Conservation (phyloP, 768 basidiomycete species). For the Galerina sulciceps region DNA sequence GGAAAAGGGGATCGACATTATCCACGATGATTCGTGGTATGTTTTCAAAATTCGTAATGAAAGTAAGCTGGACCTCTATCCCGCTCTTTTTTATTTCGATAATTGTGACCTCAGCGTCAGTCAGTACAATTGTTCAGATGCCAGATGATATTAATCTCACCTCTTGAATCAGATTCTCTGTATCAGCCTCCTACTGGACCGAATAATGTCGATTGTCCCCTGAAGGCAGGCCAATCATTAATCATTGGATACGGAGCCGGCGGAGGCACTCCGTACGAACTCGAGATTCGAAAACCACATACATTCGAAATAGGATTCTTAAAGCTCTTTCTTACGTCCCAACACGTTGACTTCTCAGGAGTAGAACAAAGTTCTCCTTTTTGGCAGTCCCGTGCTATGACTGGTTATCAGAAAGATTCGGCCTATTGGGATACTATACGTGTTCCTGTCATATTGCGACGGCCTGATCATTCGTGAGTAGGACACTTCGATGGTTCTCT, state of each 20-base stretch:
- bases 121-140: slow-evolving; percentile 1
- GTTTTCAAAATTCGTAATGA: slow-evolving; percentile 16
- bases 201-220: slow-evolving; percentile 1
- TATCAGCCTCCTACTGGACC: slow-evolving; percentile 9
- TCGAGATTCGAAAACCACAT: not conserved
- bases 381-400: not conserved
- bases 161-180: not conserved
- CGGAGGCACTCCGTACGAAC: not conserved
- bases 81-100: slow-evolving; percentile 22
- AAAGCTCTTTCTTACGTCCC: slow-evolving; percentile 13
- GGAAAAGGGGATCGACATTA: slow-evolving; percentile 1
- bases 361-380: slow-evolving; percentile 12
- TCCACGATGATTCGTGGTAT: not conserved
- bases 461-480: not conserved
- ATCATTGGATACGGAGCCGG: slow-evolving; percentile 9
- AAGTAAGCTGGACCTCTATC: slow-evolving; percentile 12
- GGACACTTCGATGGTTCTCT: not conserved
- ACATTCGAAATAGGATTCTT: slow-evolving; percentile 14
- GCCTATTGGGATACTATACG: not conserved
- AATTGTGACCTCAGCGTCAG: slow-evolving; percentile 16
- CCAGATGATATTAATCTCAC: not conserved
- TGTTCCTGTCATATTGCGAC: not conserved
- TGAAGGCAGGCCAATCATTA: not conserved
- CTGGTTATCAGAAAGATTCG: not conserved
- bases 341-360: slow-evolving; percentile 4